Base-by-base conservation (phyloP, 345 rosid species). In the Dipteronia sinensis region DNA sequence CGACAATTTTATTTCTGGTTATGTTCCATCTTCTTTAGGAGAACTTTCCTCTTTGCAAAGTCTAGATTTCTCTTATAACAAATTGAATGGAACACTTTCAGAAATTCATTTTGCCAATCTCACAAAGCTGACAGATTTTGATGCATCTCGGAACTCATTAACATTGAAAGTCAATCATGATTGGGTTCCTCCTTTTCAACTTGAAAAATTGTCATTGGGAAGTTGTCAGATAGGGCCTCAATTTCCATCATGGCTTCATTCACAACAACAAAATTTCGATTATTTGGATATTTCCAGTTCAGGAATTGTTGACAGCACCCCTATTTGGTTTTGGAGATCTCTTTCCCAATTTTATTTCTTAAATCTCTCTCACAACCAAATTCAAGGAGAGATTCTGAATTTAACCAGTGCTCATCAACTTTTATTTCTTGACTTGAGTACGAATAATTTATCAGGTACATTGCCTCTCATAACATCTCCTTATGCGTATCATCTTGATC, bases 171-270 rank as follows among this genome's bases (percentile, higher is more conserved):
- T 31, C 38, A 31, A 31, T 31, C 38, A 31, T 31, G 38, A 31
- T 31, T 31, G 38, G 38, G 38, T 31, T 31, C 38, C 38, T 31
- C 6, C 6, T 31, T 31, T 31, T 31, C 38, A 31, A 31, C 6
- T 31, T 31, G 38, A 3, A 31, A 3, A 0, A 4, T 19, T 86
- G 10, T 20, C 11, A 7, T 31, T 83, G 27, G 7, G 53, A 0
- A 79, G 83, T 19, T 77, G 83, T 69, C 66, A 58, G 6, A 3
- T 49, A 49, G 85, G 86, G 25, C 77, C 81, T 11, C 7, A 2
- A 11, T 84, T 86, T 23, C 88, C 86, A 0, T 3, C 19, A 2
- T 86, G 86, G 86, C 61, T 86, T 69, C 77, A 2, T 40, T 11
- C 65, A 56, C 83, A 78, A 15, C 34, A 29, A 29, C 67, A 10